A percentile compares a stretch with the other conserved stretches of the same genome.
Conservation (phyloP, 306 rosid genomes). For the Lathyrus tuberosus region DNA sequence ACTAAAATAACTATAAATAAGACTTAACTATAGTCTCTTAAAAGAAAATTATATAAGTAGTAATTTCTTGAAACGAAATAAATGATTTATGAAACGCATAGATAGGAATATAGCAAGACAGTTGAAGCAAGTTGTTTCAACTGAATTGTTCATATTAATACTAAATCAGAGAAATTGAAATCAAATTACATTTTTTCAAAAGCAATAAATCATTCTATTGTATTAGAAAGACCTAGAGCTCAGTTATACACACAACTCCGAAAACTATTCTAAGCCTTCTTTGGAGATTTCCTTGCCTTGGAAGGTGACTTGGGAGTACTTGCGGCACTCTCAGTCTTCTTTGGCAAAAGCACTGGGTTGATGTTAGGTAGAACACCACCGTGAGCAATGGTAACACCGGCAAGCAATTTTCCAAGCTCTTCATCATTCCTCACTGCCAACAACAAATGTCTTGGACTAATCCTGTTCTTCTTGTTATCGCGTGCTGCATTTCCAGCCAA, state of each 20-base stretch:
- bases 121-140: background rate
- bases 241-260: conserved; percentile 41
- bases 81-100: fast-evolving
- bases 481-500: conserved; percentile 95
- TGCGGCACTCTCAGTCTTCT: conserved; percentile 52
- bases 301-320: conserved; percentile 61
- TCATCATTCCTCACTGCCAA: conserved; percentile 85
- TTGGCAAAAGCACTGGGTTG: conserved; percentile 76
- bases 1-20: too few relatives aligned
- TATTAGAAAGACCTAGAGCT: conserved; percentile 16
- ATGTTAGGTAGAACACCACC: conserved; percentile 91
- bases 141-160: background rate
- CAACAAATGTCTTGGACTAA: conserved; percentile 72
- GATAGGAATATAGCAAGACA: too few relatives aligned
- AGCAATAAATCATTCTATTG: background rate
- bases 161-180: background rate
- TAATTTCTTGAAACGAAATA: too few relatives aligned
- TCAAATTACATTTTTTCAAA: conserved; percentile 3
- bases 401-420: conserved; percentile 78
- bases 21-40: too few relatives aligned
- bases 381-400: conserved; percentile 84
- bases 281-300: conserved; percentile 70
- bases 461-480: conserved; percentile 83
- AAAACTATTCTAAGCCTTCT: conserved; percentile 50
- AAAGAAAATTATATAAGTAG: too few relatives aligned